Base-by-base conservation (phyloP, 805 yeast genomes). In the Candida michaelii region DNA sequence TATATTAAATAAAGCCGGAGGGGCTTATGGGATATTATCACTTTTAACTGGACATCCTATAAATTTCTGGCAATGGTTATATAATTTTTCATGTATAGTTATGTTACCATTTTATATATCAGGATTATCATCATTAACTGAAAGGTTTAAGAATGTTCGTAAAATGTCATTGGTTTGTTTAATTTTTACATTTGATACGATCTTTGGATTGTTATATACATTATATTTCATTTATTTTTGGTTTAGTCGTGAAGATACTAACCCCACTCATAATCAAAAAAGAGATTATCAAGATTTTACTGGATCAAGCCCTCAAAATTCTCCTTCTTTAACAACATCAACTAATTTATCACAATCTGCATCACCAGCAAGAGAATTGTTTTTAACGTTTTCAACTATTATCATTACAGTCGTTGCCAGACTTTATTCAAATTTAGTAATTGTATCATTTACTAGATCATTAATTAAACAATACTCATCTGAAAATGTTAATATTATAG, bases 11-110 rank as follows among this genome's bases (percentile, higher is more conserved):
- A 90, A 90, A 59, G 87, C 90, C 51, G 82, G 95, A 45, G 97
- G 98, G 8, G 71, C 82, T 15, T 91, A 84, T 62, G 99, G 97
- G 21, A 69, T 91, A 27, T 67, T 89, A 16, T 89, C 97, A 1
- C 61, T 91, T 18, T 76, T 91, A 55, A 90, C 97, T 0, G 93
- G 96, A 1, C 96, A 90, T 57, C 93, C 93, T 2, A 72, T 90
- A 42, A 82, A 81, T 46, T 77, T 82, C 46, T 68, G 85, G 66
- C 97, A 91, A 58, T 86, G 96, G 93, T 45, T 85, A 1, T 79
- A 82, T 50, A 89, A 90, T 60, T 52, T 84, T 13, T 60, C 83
- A 45, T 83, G 95, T 2, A 66, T 86, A 12, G 42, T 77, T 3
- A 70, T 81, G 5, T 64, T 90, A 33, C 80, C 89, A 3, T 73